Conservation (phyloP, 106 monocot genomes). For the Allium fistulosum region DNA sequence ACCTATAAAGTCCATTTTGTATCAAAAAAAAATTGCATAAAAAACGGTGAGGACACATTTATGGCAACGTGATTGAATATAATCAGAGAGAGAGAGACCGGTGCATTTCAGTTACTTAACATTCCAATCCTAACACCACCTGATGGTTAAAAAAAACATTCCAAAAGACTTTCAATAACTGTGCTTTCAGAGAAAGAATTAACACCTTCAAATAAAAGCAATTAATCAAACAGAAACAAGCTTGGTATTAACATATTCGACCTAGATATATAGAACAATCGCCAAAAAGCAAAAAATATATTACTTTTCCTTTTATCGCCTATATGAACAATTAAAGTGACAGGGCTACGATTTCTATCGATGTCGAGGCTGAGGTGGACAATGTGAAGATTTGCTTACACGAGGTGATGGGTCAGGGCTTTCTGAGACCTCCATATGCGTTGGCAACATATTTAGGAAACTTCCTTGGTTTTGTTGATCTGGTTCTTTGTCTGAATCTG, state of each 20-base stretch:
- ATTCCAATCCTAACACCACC: too few species aligned
- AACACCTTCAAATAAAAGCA: not conserved
- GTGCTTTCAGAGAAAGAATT: constrained; percentile 1
- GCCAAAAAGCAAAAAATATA: not conserved
- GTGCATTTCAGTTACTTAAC: too few species aligned
- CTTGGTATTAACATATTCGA: not conserved
- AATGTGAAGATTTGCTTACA: constrained; percentile 42
- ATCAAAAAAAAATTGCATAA: too few species aligned
- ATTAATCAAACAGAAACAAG: not conserved
- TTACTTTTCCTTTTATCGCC: not conserved
- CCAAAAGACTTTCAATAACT: not conserved
- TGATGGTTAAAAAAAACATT: not conserved
- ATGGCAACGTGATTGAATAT: too few species aligned
- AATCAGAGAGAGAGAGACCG: too few species aligned
- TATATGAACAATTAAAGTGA: not conserved
- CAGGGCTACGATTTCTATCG: constrained; percentile 15
- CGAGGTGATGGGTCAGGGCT: constrained; percentile 54
- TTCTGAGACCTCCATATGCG: constrained; percentile 65
- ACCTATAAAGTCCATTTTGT: too few species aligned
- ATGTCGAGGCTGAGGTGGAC: constrained; percentile 25
- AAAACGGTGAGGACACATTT: too few species aligned
- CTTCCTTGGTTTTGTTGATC: constrained; percentile 67
- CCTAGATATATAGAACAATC: not conserved
- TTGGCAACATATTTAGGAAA: constrained; percentile 73
- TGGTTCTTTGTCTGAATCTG: constrained; percentile 31